Evolutionary conservation across 2,329 filamentous ascomycete genomes (phyloP).

Genomic region (Colletotrichum sp.): DNA sequence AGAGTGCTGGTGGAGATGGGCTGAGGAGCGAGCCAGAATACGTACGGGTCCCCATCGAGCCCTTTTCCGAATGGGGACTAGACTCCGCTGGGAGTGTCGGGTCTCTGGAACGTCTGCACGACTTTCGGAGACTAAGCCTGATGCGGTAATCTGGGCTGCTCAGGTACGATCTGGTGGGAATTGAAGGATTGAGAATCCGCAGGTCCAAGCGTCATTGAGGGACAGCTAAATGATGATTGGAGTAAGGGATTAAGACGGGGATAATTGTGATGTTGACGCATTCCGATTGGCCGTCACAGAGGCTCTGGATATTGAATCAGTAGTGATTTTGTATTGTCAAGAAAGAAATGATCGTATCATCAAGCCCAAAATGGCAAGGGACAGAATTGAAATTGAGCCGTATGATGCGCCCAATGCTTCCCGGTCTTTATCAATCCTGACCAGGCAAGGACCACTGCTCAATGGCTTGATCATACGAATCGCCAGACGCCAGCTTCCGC

Average conservation of each 20-base stretch:
- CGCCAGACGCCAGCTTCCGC: rapidly evolving
- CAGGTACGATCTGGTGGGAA: not conserved
- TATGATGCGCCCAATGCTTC: not conserved
- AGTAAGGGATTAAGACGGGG: not conserved
- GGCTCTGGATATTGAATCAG: not conserved
- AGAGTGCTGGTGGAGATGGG: not conserved
- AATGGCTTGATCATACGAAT: not conserved
- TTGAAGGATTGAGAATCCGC: not conserved
- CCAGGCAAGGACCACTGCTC: not conserved
- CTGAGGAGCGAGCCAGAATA: not conserved
- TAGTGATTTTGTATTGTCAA: rapidly evolving
- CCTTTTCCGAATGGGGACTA: slow-evolving; percentile 4
- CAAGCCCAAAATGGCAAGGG: not conserved
- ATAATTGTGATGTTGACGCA: not conserved
- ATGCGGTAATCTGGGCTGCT: slow-evolving; percentile 14
- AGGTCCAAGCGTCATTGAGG: not conserved
- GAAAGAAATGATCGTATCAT: not conserved
- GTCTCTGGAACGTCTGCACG: not conserved
- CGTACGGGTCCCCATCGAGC: not conserved
- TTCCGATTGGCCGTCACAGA: not conserved
- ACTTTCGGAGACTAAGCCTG: slow-evolving; percentile 37
- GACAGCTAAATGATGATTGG: not conserved
- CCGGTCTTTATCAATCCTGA: rapidly evolving
- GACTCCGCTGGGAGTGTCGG: slow-evolving; percentile 4
- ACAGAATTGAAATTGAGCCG: not conserved